Evolutionary conservation across 2,329 filamentous ascomycete species (phyloP).

Genomic region (Knufia fluminis): DNA sequence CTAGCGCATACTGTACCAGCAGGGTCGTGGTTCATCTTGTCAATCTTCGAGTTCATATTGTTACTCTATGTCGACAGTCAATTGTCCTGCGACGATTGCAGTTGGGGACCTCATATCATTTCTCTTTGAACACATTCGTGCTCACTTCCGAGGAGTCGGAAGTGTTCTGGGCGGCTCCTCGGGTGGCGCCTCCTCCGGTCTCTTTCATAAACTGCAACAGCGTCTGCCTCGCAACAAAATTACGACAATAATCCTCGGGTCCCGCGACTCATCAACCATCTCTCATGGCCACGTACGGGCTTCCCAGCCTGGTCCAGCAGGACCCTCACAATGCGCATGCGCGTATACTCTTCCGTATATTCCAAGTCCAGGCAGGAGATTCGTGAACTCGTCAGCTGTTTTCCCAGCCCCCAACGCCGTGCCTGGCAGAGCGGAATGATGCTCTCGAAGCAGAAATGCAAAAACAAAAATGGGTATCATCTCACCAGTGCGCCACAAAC

Average conservation of each 20-base stretch:
- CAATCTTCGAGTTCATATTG: too few relatives aligned
- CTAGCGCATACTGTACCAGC: too few relatives aligned
- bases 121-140: too few relatives aligned
- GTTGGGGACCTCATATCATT: too few relatives aligned
- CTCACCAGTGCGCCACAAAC: not conserved
- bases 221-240: not conserved
- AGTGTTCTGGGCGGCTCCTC: too few relatives aligned
- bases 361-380: not conserved
- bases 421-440: not conserved
- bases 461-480: constrained; percentile 1
- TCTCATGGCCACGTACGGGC: not conserved
- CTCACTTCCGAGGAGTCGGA: too few relatives aligned
- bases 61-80: too few relatives aligned
- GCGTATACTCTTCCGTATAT: not conserved
- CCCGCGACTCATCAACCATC: constrained; percentile 1
- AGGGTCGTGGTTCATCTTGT: too few relatives aligned
- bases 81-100: too few relatives aligned
- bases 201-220: not conserved
- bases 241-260: not conserved
- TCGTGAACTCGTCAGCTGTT: constrained; percentile 5
- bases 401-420: not conserved
- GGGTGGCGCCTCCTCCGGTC: not conserved
- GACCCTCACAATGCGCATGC: not conserved
- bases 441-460: constrained; percentile 1
- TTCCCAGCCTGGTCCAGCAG: constrained; percentile 3